These are phyloP conservation scores for Cephalotrichum gorgonifer DNA, from an alignment of 2,329 filamentous ascomycete genomes.

Conservation along the genomic window DNA sequence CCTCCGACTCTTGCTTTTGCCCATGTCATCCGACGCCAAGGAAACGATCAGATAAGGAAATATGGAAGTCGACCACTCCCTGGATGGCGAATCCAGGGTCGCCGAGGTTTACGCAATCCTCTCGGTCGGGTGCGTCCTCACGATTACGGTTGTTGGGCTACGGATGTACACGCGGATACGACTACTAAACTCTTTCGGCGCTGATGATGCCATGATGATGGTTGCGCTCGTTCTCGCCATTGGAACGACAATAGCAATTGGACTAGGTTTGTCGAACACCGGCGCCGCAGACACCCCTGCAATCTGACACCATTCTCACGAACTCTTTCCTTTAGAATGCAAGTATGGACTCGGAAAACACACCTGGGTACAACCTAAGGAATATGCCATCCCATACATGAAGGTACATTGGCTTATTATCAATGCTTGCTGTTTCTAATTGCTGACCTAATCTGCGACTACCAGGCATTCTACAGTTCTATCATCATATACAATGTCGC, in stretches of 20 bases:
- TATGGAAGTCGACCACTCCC: constrained; percentile 9
- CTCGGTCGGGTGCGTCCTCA: constrained; percentile 11
- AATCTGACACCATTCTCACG: not conserved
- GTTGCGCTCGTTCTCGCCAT: constrained; percentile 12
- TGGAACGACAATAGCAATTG: constrained; percentile 13
- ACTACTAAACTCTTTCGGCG: constrained; percentile 13
- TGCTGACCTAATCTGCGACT: not conserved
- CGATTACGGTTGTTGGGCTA: constrained; percentile 11
- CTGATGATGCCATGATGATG: constrained; percentile 14
- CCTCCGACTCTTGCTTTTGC: too few relatives aligned
- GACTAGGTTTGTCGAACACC: constrained; percentile 13
- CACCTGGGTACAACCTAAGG: constrained; percentile 8
- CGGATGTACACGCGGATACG: constrained; percentile 12
- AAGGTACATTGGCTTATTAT: constrained; percentile 10
- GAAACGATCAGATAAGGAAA: not conserved
- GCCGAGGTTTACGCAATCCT: constrained; percentile 13
- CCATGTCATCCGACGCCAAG: too few relatives aligned
- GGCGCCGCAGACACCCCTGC: not conserved
- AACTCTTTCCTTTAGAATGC: constrained; percentile 10
- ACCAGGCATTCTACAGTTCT: constrained; percentile 19
- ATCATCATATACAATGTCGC: constrained; percentile 23
- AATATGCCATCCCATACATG: constrained; percentile 11
- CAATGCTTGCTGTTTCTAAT: not conserved
- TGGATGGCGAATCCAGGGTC: constrained; percentile 12
- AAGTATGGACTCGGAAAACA: constrained; percentile 15